A percentile compares a stretch with the other conserved stretches of the same genome.
Evolutionary conservation across 2,329 filamentous ascomycete species (phyloP).

Genomic region (Cordyceps cateniannulata): DNA sequence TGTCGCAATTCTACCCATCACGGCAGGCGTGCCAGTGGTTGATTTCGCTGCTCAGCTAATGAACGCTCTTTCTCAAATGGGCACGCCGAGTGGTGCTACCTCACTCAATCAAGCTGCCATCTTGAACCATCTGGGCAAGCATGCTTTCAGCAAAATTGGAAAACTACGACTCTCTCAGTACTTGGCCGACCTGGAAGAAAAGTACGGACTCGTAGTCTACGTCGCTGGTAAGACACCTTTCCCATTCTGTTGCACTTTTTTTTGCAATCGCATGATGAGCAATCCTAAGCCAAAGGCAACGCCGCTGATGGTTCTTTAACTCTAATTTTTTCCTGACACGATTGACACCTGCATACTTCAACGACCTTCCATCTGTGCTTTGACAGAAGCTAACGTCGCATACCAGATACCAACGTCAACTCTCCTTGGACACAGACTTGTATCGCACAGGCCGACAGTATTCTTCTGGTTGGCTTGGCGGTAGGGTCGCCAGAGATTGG

Average conservation of each 20-base stretch:
- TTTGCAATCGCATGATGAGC: conserved; percentile 42
- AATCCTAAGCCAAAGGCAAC: conserved; percentile 42
- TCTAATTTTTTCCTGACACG: conserved; percentile 63
- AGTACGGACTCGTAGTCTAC: conserved; percentile 91
- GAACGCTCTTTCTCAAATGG: conserved; percentile 82
- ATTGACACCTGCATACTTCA: neutral
- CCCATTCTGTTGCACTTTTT: neutral
- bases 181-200: conserved; percentile 92
- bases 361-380: neutral
- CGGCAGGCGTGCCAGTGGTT: conserved; percentile 83
- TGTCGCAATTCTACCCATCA: conserved; percentile 85
- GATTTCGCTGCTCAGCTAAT: conserved; percentile 90
- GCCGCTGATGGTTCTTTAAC: conserved; percentile 52
- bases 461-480: conserved; percentile 83
- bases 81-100: conserved; percentile 81
- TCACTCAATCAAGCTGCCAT: conserved; percentile 91
- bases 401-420: conserved; percentile 83
- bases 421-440: conserved; percentile 98
- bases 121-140: conserved; percentile 86
- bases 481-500: conserved; percentile 87
- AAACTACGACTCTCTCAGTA: conserved; percentile 95
- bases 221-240: conserved; percentile 62
- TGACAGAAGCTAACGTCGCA: conserved; percentile 7
- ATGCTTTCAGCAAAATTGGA: conserved; percentile 96
- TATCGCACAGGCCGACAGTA: conserved; percentile 93